These are phyloP conservation scores for Heliamphora ciliata DNA, from an alignment of 179 eudicot genomes.

Conservation along the genomic window DNA sequence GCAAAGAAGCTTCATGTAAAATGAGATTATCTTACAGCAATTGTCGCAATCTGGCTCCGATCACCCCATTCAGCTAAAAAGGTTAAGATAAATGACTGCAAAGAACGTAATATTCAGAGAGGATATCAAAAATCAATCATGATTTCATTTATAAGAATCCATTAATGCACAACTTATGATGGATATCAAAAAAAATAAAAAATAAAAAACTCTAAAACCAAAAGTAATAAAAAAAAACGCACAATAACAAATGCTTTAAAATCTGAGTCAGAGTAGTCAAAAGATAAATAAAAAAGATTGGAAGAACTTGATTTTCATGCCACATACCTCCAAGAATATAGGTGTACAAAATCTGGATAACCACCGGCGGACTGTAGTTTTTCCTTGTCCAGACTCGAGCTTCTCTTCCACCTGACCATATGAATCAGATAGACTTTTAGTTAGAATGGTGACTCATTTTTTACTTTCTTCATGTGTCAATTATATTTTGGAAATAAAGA, in stretches of 20 bases:
- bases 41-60: conserved; percentile 98
- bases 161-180: not conserved
- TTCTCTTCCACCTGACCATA: conserved; percentile 86
- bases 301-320: not conserved
- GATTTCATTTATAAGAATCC: not conserved
- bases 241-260: not conserved
- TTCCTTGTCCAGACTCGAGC: conserved; percentile 93
- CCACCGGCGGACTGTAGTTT: conserved; percentile 62
- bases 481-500: not conserved
- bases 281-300: not conserved
- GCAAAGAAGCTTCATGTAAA: conserved; percentile 1
- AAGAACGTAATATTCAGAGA: not conserved
- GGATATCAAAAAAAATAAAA: not conserved
- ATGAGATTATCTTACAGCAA: conserved; percentile 69
- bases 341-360: conserved; percentile 92
- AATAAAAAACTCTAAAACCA: not conserved
- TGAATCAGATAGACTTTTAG: not conserved
- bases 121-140: conserved; percentile 4
- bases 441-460: no score
- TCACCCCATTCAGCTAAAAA: conserved; percentile 99
- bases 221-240: not conserved
- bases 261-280: not conserved
- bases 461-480: no score
- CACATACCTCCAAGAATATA: conserved; percentile 79
- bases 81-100: conserved; percentile 90